These are phyloP conservation scores for Phoma sp. DNA, from an alignment of 2,329 filamentous ascomycete genomes.

Conservation along the genomic window DNA sequence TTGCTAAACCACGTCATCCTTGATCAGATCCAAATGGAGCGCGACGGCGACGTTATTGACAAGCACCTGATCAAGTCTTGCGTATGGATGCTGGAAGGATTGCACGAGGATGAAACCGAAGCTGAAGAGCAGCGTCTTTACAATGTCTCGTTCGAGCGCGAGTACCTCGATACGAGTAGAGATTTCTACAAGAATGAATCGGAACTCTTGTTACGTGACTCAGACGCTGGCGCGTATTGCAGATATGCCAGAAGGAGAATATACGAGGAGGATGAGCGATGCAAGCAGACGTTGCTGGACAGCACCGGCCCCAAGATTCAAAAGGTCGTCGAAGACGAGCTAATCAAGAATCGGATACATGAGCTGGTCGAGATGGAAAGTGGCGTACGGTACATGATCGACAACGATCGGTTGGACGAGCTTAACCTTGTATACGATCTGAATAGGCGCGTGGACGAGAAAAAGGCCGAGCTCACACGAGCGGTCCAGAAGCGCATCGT, in stretches of 20 bases:
- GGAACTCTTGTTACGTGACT: conserved; percentile 73
- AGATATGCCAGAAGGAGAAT: conserved; percentile 76
- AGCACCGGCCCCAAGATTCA: conserved; percentile 76
- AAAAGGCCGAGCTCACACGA: conserved; percentile 71
- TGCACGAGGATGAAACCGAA: conserved; percentile 83
- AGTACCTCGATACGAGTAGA: conserved; percentile 73
- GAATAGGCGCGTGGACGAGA: conserved; percentile 75
- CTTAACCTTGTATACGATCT: conserved; percentile 81
- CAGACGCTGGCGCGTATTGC: conserved; percentile 83
- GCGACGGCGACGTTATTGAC: conserved; percentile 88
- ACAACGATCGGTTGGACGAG: conserved; percentile 82
- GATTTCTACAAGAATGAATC: conserved; percentile 80
- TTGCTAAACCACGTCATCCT: conserved; percentile 83
- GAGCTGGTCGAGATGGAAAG: conserved; percentile 88
- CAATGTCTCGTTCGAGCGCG: conserved; percentile 78
- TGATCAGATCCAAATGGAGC: conserved; percentile 90
- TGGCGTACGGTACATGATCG: conserved; percentile 86
- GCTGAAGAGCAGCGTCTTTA: conserved; percentile 83
- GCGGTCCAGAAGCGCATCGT: conserved; percentile 77
- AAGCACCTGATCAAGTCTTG: conserved; percentile 81
- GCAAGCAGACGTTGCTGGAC: conserved; percentile 78
- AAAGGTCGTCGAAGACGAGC: conserved; percentile 76
- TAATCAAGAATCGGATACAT: conserved; percentile 77
- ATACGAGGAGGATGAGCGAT: conserved; percentile 80
- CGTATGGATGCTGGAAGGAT: conserved; percentile 84